A percentile compares a stretch with the other conserved stretches of the same genome.
These are phyloP conservation scores for Leccinellum luteum DNA, from an alignment of 768 basidiomycete species.

Conservation along the genomic window DNA sequence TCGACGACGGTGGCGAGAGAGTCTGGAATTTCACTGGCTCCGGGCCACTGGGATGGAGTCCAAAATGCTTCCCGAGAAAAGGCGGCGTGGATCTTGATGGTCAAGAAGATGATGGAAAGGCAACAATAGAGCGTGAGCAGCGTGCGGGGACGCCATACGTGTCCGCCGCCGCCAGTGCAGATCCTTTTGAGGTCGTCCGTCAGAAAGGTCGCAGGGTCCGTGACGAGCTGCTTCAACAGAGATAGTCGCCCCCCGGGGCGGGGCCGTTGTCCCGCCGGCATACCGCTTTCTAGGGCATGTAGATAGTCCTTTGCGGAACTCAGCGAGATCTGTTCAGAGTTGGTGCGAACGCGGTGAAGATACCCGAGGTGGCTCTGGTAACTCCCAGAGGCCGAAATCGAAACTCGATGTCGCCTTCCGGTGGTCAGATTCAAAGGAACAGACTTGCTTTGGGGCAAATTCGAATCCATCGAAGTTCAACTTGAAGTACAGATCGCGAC, in stretches of 20 bases:
- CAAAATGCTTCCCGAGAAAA: conserved; percentile 8
- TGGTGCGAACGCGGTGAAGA: conserved; percentile 37
- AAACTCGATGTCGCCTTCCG: conserved; percentile 17
- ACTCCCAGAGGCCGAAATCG: conserved; percentile 38
- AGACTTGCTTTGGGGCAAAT: conserved; percentile 26
- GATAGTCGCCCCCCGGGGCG: conserved; percentile 16
- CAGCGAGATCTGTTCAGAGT: conserved; percentile 23
- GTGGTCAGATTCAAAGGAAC: conserved; percentile 18
- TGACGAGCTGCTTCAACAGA: conserved; percentile 27
- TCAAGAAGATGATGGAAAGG: conserved; percentile 39
- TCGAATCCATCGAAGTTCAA: conserved; percentile 11
- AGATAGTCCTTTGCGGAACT: conserved; percentile 10
- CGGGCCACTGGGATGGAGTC: neutral
- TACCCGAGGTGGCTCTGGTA: conserved; percentile 47
- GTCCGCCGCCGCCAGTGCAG: conserved; percentile 15
- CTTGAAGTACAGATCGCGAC: neutral
- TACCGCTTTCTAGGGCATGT: conserved; percentile 16
- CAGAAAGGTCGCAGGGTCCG: conserved; percentile 24
- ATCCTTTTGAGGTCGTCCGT: conserved; percentile 26
- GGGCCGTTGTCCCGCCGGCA: conserved; percentile 11
- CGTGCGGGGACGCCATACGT: conserved; percentile 31
- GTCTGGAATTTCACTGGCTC: neutral
- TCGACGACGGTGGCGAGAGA: too few relatives aligned
- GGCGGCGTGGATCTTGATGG: conserved; percentile 25
- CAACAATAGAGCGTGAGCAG: conserved; percentile 39